These are phyloP conservation scores for Termitomyces heimii DNA, from an alignment of 768 basidiomycete genomes.

Conservation along the genomic window DNA sequence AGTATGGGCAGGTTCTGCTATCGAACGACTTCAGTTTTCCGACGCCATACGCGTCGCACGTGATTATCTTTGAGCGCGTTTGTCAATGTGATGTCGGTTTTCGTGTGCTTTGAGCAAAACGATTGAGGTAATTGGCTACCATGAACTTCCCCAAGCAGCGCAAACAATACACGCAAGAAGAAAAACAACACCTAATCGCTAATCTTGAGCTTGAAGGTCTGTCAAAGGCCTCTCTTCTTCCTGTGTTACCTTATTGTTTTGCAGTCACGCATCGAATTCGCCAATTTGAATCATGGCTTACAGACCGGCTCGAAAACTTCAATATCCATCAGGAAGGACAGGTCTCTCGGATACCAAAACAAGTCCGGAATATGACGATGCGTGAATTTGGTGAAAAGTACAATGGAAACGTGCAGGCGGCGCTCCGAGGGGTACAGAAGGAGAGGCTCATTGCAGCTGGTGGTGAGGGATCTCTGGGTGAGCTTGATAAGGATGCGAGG, in stretches of 20 bases:
- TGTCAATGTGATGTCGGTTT: background rate
- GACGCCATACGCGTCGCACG: slow-evolving; percentile 31
- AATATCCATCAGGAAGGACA: slow-evolving; percentile 70
- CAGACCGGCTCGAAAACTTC: slow-evolving; percentile 69
- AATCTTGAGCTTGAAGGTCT: slow-evolving; percentile 81
- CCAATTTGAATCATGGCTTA: slow-evolving; percentile 72
- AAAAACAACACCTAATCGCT: slow-evolving; percentile 68
- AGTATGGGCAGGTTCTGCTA: background rate
- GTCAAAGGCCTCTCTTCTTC: background rate
- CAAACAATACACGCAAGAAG: slow-evolving; percentile 49
- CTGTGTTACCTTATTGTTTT: background rate
- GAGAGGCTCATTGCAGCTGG: slow-evolving; percentile 50
- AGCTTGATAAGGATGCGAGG: slow-evolving; percentile 61
- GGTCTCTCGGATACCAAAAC: slow-evolving; percentile 68
- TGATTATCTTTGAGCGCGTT: slow-evolving; percentile 24
- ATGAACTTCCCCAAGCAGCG: slow-evolving; percentile 25
- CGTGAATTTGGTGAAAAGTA: slow-evolving; percentile 77
- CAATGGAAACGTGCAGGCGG: slow-evolving; percentile 68
- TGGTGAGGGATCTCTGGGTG: slow-evolving; percentile 42
- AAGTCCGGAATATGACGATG: slow-evolving; percentile 67
- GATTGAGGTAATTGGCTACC: slow-evolving; percentile 2
- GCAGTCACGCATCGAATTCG: slow-evolving; percentile 69
- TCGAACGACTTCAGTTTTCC: slow-evolving; percentile 20
- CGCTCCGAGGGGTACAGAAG: slow-evolving; percentile 61
- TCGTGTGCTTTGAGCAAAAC: slow-evolving; percentile 3